Base-by-base conservation (phyloP, 306 rosid genomes). In the Ochetophila trinervis region DNA sequence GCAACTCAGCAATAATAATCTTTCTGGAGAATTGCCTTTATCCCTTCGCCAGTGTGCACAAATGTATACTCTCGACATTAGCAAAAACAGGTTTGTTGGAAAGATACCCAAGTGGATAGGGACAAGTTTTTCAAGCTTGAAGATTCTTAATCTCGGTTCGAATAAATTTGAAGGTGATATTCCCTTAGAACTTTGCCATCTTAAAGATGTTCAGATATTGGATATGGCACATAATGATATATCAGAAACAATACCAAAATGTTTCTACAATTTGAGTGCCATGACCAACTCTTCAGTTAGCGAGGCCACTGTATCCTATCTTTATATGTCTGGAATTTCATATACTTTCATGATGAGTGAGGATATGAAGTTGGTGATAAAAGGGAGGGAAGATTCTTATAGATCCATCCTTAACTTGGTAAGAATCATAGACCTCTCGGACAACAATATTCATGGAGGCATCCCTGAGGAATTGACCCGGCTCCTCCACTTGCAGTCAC, bases 231-330 rank as follows among this genome's bases (percentile, higher is more conserved):
- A 45, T 16, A 70, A 76, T 27, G 70, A 42, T 8, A 5, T 66
- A 2, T 34, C 66, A 1, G 74, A 70, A 3, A 27, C 51, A 45
- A 61, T 77, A 22, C 77, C 81, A 32, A 57, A 14, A 16, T 77
- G 77, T 40, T 56, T 67, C 19, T 1, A n/a, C 2, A 56, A 56
- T 18, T 44, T 67, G 0, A 67, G 54, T 40, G 63, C 6, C 15
- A 48, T 63, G 68, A 37, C 20, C 19, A 0, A 80, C 72, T 65
- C 65, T n/a, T 72, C 77, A 0, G 60, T 57, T 15, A 81, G 88
- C 27, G 35, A 57, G 4, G 74, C 80, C 12, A 85, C 88, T 24
- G 66, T 36, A 12, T 83, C 83, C 69, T 75, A 18, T 75, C 79
- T 8, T 0, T 11, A 4, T 27, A 75, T 13, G 36, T 69, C 0